Conservation (phyloP, 192 early-diverging fungal genomes). For the Martensiomyces pterosporus region DNA sequence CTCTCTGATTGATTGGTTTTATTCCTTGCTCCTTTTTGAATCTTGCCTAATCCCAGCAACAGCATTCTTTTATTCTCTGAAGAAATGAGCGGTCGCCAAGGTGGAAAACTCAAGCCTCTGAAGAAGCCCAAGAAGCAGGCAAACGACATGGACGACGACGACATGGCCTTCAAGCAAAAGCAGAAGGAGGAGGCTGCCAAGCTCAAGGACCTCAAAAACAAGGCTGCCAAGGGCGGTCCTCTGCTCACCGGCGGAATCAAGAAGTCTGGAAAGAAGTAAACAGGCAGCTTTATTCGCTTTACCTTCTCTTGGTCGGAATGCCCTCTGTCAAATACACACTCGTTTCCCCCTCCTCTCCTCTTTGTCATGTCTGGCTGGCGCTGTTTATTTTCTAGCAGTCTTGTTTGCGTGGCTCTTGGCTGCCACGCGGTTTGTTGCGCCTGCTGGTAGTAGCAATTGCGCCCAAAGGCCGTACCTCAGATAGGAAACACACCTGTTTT, state of each 20-base stretch:
- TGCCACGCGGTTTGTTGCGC: too few relatives aligned
- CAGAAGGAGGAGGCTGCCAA: slow-evolving; percentile 72
- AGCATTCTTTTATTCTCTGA: background rate
- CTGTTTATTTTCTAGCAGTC: background rate
- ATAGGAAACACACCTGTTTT: too few relatives aligned
- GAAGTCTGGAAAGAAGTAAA: slow-evolving; percentile 73
- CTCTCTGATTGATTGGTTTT: slow-evolving; percentile 4
- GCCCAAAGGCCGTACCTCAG: too few relatives aligned
- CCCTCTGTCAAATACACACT: too few relatives aligned
- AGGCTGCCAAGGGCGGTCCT: slow-evolving; percentile 64
- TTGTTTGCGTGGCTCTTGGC: too few relatives aligned
- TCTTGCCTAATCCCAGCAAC: background rate
- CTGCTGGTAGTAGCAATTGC: too few relatives aligned
- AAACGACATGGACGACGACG: slow-evolving; percentile 68
- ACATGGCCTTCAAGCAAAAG: slow-evolving; percentile 73
- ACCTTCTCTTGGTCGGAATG: too few relatives aligned
- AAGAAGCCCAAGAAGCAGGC: slow-evolving; percentile 75
- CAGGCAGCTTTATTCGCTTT: too few relatives aligned
- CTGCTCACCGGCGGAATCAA: slow-evolving; percentile 68
- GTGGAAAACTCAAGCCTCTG: slow-evolving; percentile 86
- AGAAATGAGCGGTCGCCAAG: slow-evolving; percentile 40
- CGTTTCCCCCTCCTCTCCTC: too few relatives aligned
- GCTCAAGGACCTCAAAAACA: slow-evolving; percentile 68
- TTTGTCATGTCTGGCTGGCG: too few relatives aligned
- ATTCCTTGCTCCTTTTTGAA: background rate